Evolutionary conservation across 73 alveolate species (phyloP).

Genomic region (Symbiodinium natans): DNA sequence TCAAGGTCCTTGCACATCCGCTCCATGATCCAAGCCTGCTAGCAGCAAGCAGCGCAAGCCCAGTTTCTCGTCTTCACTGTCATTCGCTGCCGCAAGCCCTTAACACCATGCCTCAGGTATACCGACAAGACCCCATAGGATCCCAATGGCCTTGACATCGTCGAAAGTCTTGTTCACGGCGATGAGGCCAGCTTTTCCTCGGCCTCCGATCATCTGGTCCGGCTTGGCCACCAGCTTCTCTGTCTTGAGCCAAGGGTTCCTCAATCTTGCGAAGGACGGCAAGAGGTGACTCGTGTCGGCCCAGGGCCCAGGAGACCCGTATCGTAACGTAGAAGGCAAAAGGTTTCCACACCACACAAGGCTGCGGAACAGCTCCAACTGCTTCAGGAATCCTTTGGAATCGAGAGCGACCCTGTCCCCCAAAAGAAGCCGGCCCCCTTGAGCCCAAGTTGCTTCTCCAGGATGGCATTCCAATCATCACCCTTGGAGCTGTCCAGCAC

Average conservation of each 20-base stretch:
- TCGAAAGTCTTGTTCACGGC: conserved; percentile 60
- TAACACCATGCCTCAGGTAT: neutral
- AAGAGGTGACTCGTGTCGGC: too few relatives aligned
- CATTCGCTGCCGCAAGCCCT: neutral
- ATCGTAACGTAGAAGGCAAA: too few relatives aligned
- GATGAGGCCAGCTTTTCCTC: conserved; percentile 87
- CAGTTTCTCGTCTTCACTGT: neutral
- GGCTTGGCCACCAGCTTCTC: conserved; percentile 85
- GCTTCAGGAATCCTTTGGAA: too few relatives aligned
- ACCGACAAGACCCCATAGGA: too few relatives aligned
- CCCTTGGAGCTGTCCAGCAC: conserved; percentile 66
- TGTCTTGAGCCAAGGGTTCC: conserved; percentile 83
- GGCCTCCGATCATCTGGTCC: conserved; percentile 94
- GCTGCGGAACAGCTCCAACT: too few relatives aligned
- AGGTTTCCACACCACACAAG: too few relatives aligned
- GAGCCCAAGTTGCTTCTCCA: conserved; percentile 38
- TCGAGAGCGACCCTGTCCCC: neutral
- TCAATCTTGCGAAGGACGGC: too few relatives aligned
- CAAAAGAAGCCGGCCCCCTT: neutral
- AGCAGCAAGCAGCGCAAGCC: neutral
- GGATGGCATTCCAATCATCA: conserved; percentile 74
- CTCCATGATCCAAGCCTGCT: conserved; percentile 27
- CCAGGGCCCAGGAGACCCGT: too few relatives aligned
- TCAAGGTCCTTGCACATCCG: conserved; percentile 74
- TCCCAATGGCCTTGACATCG: conserved; percentile 41